Evolutionary conservation across 23 red algal genomes (phyloP), one percentile per base, ranked within the genome.

Genomic region (Chondrus crispus): DNA sequence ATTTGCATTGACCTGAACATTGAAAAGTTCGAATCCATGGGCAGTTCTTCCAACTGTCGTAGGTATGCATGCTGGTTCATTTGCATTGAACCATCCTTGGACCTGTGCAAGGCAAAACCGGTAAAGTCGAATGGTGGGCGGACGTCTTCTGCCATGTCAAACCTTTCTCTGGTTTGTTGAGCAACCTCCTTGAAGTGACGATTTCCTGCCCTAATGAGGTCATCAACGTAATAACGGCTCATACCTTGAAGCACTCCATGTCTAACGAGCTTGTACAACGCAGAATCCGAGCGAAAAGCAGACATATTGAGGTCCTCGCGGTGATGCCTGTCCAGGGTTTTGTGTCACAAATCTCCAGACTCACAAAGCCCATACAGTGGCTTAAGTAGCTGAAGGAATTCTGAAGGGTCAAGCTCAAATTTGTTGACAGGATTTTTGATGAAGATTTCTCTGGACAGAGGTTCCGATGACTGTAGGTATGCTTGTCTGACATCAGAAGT

Each of bases 31-130:
- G 71, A 5, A 9, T 71, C 58, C 20, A 18, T 4, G 42, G 28
- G 12, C 5, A 91, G 75, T 28, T 69, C 53, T 38, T 91, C 88
- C 62, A 81, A 45, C 75, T 91, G 69, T 48, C 63, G 33, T 14
- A 91, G 32, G 41, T 91, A 91, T 1, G 3, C 30, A 28, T 91
- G 57, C 43, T 91, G 88, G 71, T 48, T 38, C 4, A 76, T 24
- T 76, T 28, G n/a, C 28, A 76, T n/a, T 26, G 24, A n/a, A 48
- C 6, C 71, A 42, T 43, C n/a, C 44, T 43, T 13, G 33, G 71
- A 7, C 43, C 71, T 26, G 5, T 76, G 30, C 7, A 76, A 24
- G 28, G 37, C 24, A 38, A 82, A 53, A n/a, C 78, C 47, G 7
- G 46, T 58, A 60, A 82, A 53, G n/a, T 35, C 33, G 55, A 9